Evolutionary conservation across 352 stramenopile species (phyloP).

Genomic region (Phytophthora hibernalis): DNA sequence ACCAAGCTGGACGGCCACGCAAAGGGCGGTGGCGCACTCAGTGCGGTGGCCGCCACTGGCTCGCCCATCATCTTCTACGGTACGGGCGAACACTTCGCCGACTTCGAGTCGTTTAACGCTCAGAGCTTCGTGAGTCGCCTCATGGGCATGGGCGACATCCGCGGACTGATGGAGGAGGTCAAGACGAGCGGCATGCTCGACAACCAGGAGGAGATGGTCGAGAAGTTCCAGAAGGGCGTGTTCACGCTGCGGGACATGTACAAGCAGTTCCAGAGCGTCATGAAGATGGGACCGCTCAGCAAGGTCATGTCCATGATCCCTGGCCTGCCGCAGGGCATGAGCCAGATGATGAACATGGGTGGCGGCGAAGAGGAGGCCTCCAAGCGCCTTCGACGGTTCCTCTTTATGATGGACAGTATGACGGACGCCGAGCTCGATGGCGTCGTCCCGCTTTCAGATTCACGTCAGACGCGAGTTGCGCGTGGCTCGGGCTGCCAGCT

Average conservation of each 20-base stretch:
- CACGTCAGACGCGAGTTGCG: constrained; percentile 89
- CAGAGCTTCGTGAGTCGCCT: constrained; percentile 98
- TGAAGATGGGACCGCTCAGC: constrained; percentile 97
- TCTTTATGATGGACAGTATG: constrained; percentile 99
- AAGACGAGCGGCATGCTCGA: constrained; percentile 91
- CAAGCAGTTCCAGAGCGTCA: constrained; percentile 98
- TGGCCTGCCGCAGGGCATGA: constrained; percentile 92
- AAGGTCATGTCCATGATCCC: constrained; percentile 99
- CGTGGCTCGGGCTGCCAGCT: constrained; percentile 90
- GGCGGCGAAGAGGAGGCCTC: constrained; percentile 93
- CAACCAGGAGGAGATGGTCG: constrained; percentile 96
- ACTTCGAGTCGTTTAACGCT: constrained; percentile 98
- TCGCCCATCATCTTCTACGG: constrained; percentile 99
- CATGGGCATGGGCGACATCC: constrained; percentile 98
- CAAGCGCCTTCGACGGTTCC: constrained; percentile 95
- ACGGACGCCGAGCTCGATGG: constrained; percentile 97
- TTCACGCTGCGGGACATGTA: constrained; percentile 99
- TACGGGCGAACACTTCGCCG: constrained; percentile 97
- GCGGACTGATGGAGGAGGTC: constrained; percentile 96
- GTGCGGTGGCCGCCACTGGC: constrained; percentile 97
- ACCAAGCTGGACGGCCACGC: constrained; percentile 99
- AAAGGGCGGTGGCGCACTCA: constrained; percentile 98
- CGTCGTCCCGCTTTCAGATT: constrained; percentile 69
- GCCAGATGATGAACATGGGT: constrained; percentile 91
- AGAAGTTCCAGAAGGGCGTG: constrained; percentile 95